Base-by-base conservation (phyloP, 2,329 filamentous ascomycete species). In the Coniella lustricola region DNA sequence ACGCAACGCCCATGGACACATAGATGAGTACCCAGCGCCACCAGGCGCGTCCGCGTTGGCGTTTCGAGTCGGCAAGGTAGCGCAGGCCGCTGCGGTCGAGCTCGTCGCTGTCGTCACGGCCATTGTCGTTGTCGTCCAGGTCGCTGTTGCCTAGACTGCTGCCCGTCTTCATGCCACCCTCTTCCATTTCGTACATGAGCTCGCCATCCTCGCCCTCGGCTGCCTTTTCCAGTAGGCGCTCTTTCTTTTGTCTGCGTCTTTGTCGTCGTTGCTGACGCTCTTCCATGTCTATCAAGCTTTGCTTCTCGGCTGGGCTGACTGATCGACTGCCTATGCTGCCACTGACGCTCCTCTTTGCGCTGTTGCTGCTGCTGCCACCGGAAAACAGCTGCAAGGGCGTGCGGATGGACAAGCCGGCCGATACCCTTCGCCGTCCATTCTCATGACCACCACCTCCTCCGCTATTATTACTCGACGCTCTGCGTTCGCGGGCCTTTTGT, bases 171-270 rank as follows among this genome's bases (percentile, higher is more conserved):
- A 85, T 76, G 2, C 75, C 78, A 1, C 89, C 88, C 62, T 90
- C 85, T 65, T 96, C 90, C 85, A 91, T 88, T 67, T 93, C 87
- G 64, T 88, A 90, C 83, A 95, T 87, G 59, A 94, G 71, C 64
- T 83, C 79, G 33, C 84, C 83, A 56, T 87, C 81, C 61, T 88
- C 85, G 48, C 82, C 82, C 52, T 81, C 65, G 21, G 70, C 70
- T 3, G 79, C 79, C 45, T 76, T 69, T 48, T 72, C 69, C 57
- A 74, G 65, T 60, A 77, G 63, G 55, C 67, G 71, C 53, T 75
- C 73, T 67, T 68, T 73, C 65, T 78, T 80, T 58, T 72, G 69
- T 55, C 68, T 67, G 46, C 78, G 69, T 60, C 77, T 69, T 36
- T 70, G 65, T 49, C 73, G 72, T 40, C 78, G 69, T 40, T 64